Evolutionary conservation across 345 rosid genomes (phyloP).

Genomic region (Boechera retrofracta): DNA sequence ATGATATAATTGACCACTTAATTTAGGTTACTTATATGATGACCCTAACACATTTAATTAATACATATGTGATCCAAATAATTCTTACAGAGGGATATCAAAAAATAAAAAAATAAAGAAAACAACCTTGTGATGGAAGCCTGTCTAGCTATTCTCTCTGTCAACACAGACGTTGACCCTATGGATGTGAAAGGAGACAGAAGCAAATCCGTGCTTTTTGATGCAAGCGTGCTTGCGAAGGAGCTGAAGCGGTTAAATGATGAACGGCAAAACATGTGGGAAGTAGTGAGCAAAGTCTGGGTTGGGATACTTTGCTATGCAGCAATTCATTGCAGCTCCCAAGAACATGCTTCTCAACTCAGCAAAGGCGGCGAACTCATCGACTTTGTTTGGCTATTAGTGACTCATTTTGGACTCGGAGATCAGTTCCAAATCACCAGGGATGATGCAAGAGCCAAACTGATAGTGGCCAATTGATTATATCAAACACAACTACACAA

Average conservation of each 20-base stretch:
- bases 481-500: not conserved
- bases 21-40: too few species aligned
- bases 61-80: too few species aligned
- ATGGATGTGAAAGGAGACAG: slow-evolving; percentile 49
- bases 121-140: slow-evolving; percentile 24
- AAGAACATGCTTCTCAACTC: slow-evolving; percentile 52
- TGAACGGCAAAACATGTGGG: slow-evolving; percentile 25
- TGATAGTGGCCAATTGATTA: slow-evolving; percentile 37
- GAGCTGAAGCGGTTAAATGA: slow-evolving; percentile 17
- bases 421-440: slow-evolving; percentile 52
- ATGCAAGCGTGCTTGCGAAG: slow-evolving; percentile 48
- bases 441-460: slow-evolving; percentile 55
- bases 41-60: too few species aligned
- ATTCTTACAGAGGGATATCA: too few species aligned
- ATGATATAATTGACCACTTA: too few species aligned
- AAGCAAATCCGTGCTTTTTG: slow-evolving; percentile 50
- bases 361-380: slow-evolving; percentile 64
- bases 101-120: not conserved
- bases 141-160: slow-evolving; percentile 31
- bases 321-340: slow-evolving; percentile 39
- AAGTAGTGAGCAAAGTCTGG: slow-evolving; percentile 46
- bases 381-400: slow-evolving; percentile 57
- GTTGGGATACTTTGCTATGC: slow-evolving; percentile 46
- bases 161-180: slow-evolving; percentile 34
- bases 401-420: slow-evolving; percentile 64